Evolutionary conservation across 2,329 filamentous ascomycete species (phyloP).

Genomic region (Xylaria sp.): DNA sequence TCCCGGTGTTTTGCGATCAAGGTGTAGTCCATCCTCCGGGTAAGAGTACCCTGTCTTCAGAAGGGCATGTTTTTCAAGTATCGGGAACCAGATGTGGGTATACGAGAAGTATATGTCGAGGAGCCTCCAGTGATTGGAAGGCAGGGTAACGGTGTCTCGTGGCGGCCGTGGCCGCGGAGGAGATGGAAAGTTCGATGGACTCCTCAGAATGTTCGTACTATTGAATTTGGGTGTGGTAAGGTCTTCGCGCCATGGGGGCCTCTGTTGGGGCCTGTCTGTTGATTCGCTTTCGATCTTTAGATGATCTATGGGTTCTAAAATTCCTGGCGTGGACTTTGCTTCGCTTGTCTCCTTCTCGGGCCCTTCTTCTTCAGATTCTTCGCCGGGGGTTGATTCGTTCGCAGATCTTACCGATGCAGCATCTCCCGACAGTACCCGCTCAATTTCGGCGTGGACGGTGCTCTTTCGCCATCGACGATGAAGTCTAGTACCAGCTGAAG

Average conservation of each 20-base stretch:
- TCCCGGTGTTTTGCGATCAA: conserved; percentile 37
- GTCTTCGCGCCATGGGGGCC: conserved; percentile 1
- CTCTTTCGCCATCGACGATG: conserved; percentile 69
- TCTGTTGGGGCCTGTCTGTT: conserved; percentile 2
- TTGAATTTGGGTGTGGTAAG: not conserved
- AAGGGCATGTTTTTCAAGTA: conserved; percentile 70
- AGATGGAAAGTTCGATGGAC: not conserved
- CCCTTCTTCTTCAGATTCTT: conserved; percentile 38
- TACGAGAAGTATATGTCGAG: conserved; percentile 77
- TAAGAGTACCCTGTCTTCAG: conserved; percentile 55
- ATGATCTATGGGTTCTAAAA: not conserved
- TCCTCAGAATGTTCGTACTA: not conserved
- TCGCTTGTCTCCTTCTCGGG: conserved; percentile 34
- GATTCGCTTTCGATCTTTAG: conserved; percentile 3
- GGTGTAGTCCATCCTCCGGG: conserved; percentile 41
- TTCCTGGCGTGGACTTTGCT: not conserved
- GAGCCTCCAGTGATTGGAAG: conserved; percentile 62
- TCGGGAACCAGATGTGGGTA: conserved; percentile 77
- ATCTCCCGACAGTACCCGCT: conserved; percentile 61
- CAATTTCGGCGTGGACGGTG: conserved; percentile 66
- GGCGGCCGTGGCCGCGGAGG: not conserved
- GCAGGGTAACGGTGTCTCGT: conserved; percentile 44
- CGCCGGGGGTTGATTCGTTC: conserved; percentile 38
- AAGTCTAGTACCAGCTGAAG: conserved; percentile 56
- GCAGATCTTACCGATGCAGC: conserved; percentile 42